Percentiles rank a stretch among this genome's conserved stretches.
Evolutionary conservation across 352 stramenopile genomes (phyloP).

Genomic region (Phytophthora sp.): DNA sequence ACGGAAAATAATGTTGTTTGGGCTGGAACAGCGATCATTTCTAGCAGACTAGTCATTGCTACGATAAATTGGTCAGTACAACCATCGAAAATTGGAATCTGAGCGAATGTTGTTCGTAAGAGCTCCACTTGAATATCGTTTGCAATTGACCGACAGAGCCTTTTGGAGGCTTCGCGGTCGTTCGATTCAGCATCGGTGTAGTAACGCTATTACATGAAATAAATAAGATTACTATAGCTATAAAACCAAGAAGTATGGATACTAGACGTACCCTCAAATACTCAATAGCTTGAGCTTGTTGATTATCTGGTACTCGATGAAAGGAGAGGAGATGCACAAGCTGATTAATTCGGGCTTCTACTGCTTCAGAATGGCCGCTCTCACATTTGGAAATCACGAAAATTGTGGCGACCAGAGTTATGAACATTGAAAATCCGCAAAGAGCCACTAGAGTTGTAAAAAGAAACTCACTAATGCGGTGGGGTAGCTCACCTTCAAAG

Average conservation of each 20-base stretch:
- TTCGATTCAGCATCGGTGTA: conserved; percentile 77
- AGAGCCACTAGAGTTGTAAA: conserved; percentile 74
- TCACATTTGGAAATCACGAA: conserved; percentile 86
- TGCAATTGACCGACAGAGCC: conserved; percentile 72
- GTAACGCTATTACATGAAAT: conserved; percentile 42
- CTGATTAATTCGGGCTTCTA: conserved; percentile 74
- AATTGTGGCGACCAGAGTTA: conserved; percentile 69
- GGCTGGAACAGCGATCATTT: conserved; percentile 62
- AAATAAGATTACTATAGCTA: too few relatives aligned
- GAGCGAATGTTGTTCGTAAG: conserved; percentile 50
- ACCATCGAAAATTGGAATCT: conserved; percentile 63
- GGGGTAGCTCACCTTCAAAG: conserved; percentile 74
- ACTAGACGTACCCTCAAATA: conserved; percentile 51
- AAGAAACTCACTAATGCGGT: conserved; percentile 51
- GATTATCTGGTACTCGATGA: conserved; percentile 57
- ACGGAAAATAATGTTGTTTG: conserved; percentile 61
- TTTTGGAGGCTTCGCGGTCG: conserved; percentile 70
- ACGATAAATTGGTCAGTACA: conserved; percentile 65
- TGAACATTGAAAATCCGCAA: conserved; percentile 77
- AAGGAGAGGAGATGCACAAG: conserved; percentile 76
- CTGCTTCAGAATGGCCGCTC: conserved; percentile 60
- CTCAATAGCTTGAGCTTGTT: conserved; percentile 69
- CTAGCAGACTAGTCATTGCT: conserved; percentile 69
- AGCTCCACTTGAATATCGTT: conserved; percentile 82
- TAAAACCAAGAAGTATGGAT: neutral